Evolutionary conservation across 148 eudicot species (phyloP).

Genomic region (Nepenthes mirabilis): DNA sequence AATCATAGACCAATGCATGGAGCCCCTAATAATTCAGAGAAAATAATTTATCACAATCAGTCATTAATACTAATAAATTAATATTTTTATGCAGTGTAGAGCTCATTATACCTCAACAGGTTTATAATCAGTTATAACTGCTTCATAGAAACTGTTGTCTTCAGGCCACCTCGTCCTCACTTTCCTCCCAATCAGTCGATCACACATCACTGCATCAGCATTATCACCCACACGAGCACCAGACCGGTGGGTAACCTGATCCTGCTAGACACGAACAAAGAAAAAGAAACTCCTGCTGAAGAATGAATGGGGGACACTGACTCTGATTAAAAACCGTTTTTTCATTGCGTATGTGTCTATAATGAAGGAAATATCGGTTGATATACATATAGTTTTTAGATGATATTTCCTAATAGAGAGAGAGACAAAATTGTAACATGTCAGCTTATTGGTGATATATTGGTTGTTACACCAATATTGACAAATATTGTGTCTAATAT

Average conservation of each 20-base stretch:
- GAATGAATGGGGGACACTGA: constrained; percentile 26
- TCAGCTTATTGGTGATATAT: too few species aligned
- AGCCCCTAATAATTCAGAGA: constrained; percentile 23
- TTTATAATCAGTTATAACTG: constrained; percentile 14
- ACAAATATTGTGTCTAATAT: too few species aligned
- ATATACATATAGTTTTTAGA: too few species aligned
- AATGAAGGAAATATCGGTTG: too few species aligned
- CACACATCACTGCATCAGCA: constrained; percentile 25
- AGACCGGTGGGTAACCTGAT: constrained; percentile 30
- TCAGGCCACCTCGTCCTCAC: constrained; percentile 71
- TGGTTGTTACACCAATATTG: too few species aligned
- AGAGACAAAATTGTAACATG: too few species aligned
- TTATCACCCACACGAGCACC: constrained; percentile 26
- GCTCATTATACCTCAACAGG: constrained; percentile 25
- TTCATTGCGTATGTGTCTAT: background rate
- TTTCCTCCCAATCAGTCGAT: constrained; percentile 19
- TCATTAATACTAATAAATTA: background rate
- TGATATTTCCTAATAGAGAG: too few species aligned
- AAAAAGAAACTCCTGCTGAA: constrained; percentile 26
- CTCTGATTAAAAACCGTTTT: constrained; percentile 1
- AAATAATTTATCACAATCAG: background rate
- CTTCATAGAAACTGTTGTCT: constrained; percentile 59
- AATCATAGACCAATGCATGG: constrained; percentile 47
- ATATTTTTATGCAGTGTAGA: background rate
- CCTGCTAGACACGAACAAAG: constrained; percentile 33